phyloP scores from a whole-genome alignment of 768 basidiomycete species.

The Candolleomyces efflorescens region DNA sequence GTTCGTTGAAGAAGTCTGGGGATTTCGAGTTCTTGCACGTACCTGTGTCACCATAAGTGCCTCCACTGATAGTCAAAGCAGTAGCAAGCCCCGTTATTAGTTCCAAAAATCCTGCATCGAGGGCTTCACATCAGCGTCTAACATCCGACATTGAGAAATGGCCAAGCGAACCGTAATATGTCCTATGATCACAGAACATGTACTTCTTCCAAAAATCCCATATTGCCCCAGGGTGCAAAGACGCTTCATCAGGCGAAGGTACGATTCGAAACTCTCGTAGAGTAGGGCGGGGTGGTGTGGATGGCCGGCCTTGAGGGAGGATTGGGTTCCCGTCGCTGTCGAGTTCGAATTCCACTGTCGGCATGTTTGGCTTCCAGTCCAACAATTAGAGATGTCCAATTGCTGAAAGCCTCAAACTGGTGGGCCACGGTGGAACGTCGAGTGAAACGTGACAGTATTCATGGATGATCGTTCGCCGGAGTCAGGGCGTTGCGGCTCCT shows the following conservation, averaged over 20 bases:
- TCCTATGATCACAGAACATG: constrained; percentile 15
- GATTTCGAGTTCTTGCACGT: background rate
- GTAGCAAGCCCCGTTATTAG: background rate
- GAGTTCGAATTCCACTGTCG: background rate
- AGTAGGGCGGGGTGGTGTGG: background rate
- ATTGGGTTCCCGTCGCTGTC: background rate
- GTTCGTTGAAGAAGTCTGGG: too few relatives aligned
- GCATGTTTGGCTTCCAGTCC: background rate
- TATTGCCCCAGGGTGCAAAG: constrained; percentile 14
- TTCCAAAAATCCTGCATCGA: background rate
- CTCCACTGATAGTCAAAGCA: background rate
- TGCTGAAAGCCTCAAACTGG: background rate
- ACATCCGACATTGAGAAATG: too few relatives aligned
- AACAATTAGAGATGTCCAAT: too few relatives aligned
- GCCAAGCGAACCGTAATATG: constrained; percentile 14
- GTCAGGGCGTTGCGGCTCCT: too few relatives aligned
- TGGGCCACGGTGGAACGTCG: background rate
- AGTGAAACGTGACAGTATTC: too few relatives aligned
- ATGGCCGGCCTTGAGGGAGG: background rate
- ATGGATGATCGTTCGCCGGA: too few relatives aligned
- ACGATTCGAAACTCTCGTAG: background rate
- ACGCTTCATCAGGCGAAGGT: background rate
- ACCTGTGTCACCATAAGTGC: background rate
- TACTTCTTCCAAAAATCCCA: constrained; percentile 15
- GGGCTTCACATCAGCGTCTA: background rate